Evolutionary conservation across 2,329 filamentous ascomycete genomes (phyloP).

Genomic region (Blastomyces percursus): DNA sequence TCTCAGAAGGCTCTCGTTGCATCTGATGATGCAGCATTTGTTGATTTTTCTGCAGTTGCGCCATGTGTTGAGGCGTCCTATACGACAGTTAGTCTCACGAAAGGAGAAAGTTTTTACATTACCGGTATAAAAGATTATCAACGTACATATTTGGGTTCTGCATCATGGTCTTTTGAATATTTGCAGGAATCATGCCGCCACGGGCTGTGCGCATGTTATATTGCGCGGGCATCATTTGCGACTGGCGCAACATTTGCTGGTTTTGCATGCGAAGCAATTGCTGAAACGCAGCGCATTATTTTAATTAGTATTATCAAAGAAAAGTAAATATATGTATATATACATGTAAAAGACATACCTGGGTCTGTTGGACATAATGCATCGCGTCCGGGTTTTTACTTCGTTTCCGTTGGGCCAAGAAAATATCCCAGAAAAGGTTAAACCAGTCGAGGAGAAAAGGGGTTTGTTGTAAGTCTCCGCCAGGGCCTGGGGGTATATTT

Average conservation of each 20-base stretch:
- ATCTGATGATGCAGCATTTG: slow-evolving; percentile 65
- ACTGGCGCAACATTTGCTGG: slow-evolving; percentile 65
- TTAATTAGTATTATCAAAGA: neutral
- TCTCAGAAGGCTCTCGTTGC: slow-evolving; percentile 76
- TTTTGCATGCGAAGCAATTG: slow-evolving; percentile 60
- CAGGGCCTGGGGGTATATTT: slow-evolving; percentile 47
- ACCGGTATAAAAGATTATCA: neutral
- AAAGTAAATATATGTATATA: neutral
- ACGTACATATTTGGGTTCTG: slow-evolving; percentile 47
- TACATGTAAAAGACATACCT: slow-evolving; percentile 54
- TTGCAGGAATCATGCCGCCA: slow-evolving; percentile 28
- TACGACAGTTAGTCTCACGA: slow-evolving; percentile 4
- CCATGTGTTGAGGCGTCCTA: slow-evolving; percentile 56
- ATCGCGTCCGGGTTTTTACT: slow-evolving; percentile 52
- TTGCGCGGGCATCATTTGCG: slow-evolving; percentile 49
- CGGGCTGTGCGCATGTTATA: slow-evolving; percentile 53
- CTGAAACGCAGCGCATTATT: slow-evolving; percentile 25
- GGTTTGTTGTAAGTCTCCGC: slow-evolving; percentile 45
- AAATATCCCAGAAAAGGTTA: slow-evolving; percentile 94
- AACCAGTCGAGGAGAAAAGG: slow-evolving; percentile 98
- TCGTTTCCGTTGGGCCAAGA: slow-evolving; percentile 66
- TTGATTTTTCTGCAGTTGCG: slow-evolving; percentile 52
- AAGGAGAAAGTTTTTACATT: neutral
- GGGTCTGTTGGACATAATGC: slow-evolving; percentile 70
- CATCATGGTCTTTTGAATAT: slow-evolving; percentile 61